These are phyloP conservation scores for Cinnamomum micranthum DNA, from an alignment of 164 flowering plant species.

Conservation along the genomic window DNA sequence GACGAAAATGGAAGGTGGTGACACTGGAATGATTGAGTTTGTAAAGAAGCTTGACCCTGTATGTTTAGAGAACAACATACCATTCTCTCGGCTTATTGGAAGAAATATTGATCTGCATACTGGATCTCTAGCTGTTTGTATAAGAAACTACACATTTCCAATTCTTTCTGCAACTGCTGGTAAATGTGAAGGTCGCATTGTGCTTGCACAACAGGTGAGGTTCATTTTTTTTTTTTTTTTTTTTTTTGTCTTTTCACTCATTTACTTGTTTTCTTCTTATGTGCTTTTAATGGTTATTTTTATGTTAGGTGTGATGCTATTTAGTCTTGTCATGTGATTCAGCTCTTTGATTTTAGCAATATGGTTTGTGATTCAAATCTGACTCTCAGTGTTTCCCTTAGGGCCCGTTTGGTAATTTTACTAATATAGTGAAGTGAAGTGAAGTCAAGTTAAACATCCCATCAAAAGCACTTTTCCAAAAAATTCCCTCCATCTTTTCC, in stretches of 20 bases:
- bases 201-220: constrained; percentile 93
- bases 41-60: constrained; percentile 85
- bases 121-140: constrained; percentile 61
- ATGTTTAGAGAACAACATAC: constrained; percentile 55
- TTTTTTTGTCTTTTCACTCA: constrained; percentile 4
- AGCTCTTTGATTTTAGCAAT: background rate
- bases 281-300: background rate
- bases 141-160: constrained; percentile 84
- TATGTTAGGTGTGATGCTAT: background rate
- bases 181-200: constrained; percentile 85
- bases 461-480: too few species aligned
- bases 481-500: too few species aligned
- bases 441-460: too few species aligned
- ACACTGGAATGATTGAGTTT: constrained; percentile 84
- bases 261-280: background rate
- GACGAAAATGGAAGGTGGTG: constrained; percentile 83
- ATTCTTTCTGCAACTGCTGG: constrained; percentile 67
- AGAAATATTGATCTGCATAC: constrained; percentile 61
- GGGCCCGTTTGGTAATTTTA: too few species aligned
- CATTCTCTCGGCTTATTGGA: constrained; percentile 84
- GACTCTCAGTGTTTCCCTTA: too few species aligned
- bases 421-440: too few species aligned
- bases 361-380: background rate
- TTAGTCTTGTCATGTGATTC: too few species aligned
- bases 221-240: constrained; percentile 4